A percentile compares a stretch with the other conserved stretches of the same genome.
phyloP scores from a whole-genome alignment of 2,329 filamentous ascomycete species.

The Stemphylium lycopersici region DNA sequence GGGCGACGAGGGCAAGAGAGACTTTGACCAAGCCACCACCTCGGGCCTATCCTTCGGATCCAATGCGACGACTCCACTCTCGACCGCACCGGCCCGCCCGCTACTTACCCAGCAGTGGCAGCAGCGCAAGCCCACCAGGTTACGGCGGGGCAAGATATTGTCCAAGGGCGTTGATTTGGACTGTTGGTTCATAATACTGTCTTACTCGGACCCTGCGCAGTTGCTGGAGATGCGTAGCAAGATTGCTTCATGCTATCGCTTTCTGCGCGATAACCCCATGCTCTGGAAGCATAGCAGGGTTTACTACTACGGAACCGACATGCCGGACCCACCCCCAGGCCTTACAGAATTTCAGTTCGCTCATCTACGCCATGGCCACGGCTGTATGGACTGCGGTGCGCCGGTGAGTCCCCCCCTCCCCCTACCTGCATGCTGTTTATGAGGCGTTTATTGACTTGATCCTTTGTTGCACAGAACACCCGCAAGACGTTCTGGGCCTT shows the following conservation, averaged over 20 bases:
- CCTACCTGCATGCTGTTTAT: not conserved
- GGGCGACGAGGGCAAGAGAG: conserved; percentile 16
- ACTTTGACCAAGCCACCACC: conserved; percentile 7
- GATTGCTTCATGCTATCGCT: conserved; percentile 45
- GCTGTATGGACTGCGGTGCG: conserved; percentile 48
- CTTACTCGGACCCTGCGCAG: conserved; percentile 44
- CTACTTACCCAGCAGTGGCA: conserved; percentile 29
- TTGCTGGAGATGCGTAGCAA: conserved; percentile 44
- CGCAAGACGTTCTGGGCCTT: conserved; percentile 54
- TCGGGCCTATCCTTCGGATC: conserved; percentile 2
- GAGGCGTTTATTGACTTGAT: not conserved
- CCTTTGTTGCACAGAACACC: conserved; percentile 25
- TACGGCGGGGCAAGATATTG: conserved; percentile 36
- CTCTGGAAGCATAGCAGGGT: conserved; percentile 48
- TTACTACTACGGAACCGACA: conserved; percentile 41
- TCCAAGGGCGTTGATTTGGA: conserved; percentile 40
- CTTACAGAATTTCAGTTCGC: conserved; percentile 51
- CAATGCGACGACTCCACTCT: conserved; percentile 14
- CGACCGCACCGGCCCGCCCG: conserved; percentile 13
- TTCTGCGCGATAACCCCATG: conserved; percentile 43
- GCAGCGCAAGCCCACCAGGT: conserved; percentile 34
- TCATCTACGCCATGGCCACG: conserved; percentile 47
- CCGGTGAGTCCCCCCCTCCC: conserved; percentile 5
- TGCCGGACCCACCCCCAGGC: conserved; percentile 44
- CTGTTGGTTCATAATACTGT: conserved; percentile 46